Evolutionary conservation across 768 basidiomycete species (phyloP), one percentile per base, ranked within the genome.

Genomic region (Tulasnella sp.): DNA sequence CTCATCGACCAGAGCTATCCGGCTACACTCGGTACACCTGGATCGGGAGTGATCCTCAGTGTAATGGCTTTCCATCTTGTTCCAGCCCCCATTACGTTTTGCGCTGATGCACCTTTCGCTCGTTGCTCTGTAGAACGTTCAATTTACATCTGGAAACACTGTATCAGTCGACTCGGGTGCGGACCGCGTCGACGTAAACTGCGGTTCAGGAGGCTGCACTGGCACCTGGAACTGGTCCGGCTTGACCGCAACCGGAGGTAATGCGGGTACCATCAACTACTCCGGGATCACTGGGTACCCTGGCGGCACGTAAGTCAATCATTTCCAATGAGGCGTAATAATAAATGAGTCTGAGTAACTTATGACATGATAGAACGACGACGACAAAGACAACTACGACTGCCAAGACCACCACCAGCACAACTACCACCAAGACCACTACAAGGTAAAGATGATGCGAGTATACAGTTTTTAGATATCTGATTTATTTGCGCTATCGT

Each of bases 1-100:
- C 79, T 82, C 49, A 84, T 85, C 70, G 85, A 66, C 65, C 79
- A 82, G 75, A 83, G 80, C 65, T 84, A 84, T 65, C 81, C 82
- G 4, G 62, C 68, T 21, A 72, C 74, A 11, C 64, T 80, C 17
- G 77, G 78, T 12, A 77, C 71, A 0, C 79, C 83, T 5, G 81
- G 81, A 29, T 78, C 67, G 15, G 82, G 81, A 4, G 78, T 81
- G 12, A 68, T 62, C n/a, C 69, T 84, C 64, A 81, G 76, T 21
- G 81, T 83, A 62, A 63, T 76, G 48, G 63, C 63, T 60, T 38
- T 55, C 55, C 25, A 61, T 67, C 15, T 27, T 22, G 19, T 11
- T 27, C 22, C 17, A 41, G 30, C 31, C 3, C n/a, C 9, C 2
- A 1, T 10, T 1, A 30, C 10, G 11, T 22, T 17, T 38, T n/a